phyloP scores from a whole-genome alignment of 176 grass and related monocot species.

The Zizania latifolia region DNA sequence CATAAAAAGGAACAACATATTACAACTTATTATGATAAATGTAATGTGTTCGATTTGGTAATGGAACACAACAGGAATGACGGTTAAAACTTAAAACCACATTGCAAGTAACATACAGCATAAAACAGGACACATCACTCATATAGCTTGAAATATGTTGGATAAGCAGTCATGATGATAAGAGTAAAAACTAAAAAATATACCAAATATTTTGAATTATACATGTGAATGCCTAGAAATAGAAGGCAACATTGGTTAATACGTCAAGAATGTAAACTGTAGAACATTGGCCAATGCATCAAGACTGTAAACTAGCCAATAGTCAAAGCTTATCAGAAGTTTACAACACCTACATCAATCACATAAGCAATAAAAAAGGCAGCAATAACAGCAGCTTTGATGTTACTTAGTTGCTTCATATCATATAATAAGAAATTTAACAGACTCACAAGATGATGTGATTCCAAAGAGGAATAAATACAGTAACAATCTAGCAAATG shows the following conservation, averaged over 20 bases:
- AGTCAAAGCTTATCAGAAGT: too few species aligned
- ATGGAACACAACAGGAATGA: constrained; percentile 9
- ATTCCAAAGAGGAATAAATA: too few species aligned
- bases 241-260: background rate
- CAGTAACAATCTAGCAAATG: too few species aligned
- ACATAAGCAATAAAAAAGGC: too few species aligned
- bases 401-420: too few species aligned
- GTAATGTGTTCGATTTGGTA: background rate
- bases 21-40: background rate
- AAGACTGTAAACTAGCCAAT: too few species aligned
- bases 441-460: too few species aligned
- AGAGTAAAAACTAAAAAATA: background rate
- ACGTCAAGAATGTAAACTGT: background rate
- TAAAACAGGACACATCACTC: background rate
- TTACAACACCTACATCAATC: too few species aligned
- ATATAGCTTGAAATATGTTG: background rate
- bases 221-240: background rate
- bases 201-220: background rate
- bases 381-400: too few species aligned
- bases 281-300: too few species aligned
- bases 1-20: constrained; percentile 7
- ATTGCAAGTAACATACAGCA: background rate
- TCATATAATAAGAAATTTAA: too few species aligned
- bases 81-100: background rate
- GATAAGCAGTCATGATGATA: background rate